phyloP scores from a whole-genome alignment of 257 asterid genomes.

The Solanum ossicruentum region DNA sequence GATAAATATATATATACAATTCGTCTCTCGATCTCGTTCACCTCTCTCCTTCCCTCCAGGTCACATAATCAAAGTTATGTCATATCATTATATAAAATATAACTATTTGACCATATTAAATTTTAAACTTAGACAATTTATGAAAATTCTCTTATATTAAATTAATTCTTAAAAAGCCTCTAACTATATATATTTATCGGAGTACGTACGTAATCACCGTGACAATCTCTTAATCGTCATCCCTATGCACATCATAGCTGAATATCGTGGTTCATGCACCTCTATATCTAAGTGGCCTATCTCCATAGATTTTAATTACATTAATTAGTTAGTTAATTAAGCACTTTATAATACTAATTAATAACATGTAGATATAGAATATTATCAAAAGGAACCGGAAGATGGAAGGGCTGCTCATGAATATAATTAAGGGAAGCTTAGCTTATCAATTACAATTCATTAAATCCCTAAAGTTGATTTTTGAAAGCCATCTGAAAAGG shows the following conservation, averaged over 20 bases:
- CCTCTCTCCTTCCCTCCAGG: no score
- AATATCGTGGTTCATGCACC: neutral
- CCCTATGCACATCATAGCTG: neutral
- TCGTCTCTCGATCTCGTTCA: no score
- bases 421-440: neutral
- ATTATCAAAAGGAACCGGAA: neutral
- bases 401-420: neutral
- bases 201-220: neutral
- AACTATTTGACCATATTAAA: no score
- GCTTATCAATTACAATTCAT: neutral
- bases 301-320: neutral
- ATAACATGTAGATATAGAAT: neutral
- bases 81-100: no score
- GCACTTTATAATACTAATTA: neutral
- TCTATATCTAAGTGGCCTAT: neutral
- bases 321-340: neutral
- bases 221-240: neutral
- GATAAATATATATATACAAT: no score
- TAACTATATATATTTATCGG: neutral
- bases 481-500: neutral
- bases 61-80: no score
- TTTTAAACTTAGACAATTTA: no score
- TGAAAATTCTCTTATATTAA: no score
- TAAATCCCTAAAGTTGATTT: neutral
- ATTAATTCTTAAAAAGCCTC: neutral